Evolutionary conservation across 371 early-diverging fungal species (phyloP).

Genomic region (Sporodiniella umbellata): DNA sequence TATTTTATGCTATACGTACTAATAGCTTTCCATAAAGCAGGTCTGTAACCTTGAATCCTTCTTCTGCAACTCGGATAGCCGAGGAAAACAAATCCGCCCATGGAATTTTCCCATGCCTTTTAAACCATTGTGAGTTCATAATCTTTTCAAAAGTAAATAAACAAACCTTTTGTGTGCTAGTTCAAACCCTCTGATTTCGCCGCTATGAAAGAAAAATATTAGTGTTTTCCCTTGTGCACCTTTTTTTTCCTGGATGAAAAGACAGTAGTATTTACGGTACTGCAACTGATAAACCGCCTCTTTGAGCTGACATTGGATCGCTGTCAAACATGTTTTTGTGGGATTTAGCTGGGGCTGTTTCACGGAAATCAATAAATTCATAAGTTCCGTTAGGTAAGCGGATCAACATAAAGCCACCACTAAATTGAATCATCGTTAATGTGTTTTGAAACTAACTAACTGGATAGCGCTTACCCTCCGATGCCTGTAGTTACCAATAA

Average conservation of each 20-base stretch:
- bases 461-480: constrained; percentile 29
- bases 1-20: constrained; percentile 11
- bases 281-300: constrained; percentile 83
- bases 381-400: constrained; percentile 59
- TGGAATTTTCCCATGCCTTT: constrained; percentile 70
- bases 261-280: constrained; percentile 89
- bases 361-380: constrained; percentile 82
- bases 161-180: constrained; percentile 65
- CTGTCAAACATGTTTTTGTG: constrained; percentile 67
- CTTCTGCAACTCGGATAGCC: constrained; percentile 71
- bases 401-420: constrained; percentile 97
- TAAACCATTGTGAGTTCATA: not conserved
- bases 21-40: constrained; percentile 54
- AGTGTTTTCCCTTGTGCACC: too few species aligned
- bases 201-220: constrained; percentile 32
- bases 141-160: not conserved
- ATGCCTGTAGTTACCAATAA: constrained; percentile 22
- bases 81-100: constrained; percentile 88
- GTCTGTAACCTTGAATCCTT: constrained; percentile 75
- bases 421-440: too few species aligned
- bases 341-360: constrained; percentile 84
- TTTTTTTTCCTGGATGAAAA: too few species aligned
- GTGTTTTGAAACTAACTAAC: too few species aligned
- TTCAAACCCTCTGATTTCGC: constrained; percentile 88
- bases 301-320: constrained; percentile 61